Conservation (phyloP, 2,329 filamentous ascomycete genomes). For the Claviceps cyperi region DNA sequence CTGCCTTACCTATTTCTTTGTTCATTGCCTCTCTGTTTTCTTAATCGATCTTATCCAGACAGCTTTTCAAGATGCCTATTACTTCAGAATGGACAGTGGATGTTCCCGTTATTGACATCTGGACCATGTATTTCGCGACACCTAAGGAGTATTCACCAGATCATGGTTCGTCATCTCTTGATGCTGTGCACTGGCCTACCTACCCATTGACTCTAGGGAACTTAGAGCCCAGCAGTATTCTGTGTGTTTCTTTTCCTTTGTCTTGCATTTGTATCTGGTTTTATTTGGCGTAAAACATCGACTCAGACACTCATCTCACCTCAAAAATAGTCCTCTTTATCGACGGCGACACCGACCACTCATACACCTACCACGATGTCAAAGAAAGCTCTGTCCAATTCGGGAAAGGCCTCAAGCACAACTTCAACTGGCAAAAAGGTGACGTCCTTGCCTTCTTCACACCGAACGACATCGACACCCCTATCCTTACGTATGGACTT, state of each 20-base stretch:
- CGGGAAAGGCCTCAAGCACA: conserved; percentile 60
- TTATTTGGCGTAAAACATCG: background rate
- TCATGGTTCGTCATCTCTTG: conserved; percentile 41
- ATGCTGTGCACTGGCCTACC: background rate
- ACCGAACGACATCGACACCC: conserved; percentile 75
- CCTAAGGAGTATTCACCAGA: conserved; percentile 55
- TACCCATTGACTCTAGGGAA: background rate
- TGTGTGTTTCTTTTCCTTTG: background rate
- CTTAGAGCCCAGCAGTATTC: too few relatives aligned
- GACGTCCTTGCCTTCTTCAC: conserved; percentile 74
- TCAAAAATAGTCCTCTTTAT: conserved; percentile 54
- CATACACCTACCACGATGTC: conserved; percentile 57
- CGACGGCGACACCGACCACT: conserved; percentile 53
- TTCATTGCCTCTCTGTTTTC: background rate
- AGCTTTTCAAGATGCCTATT: conserved; percentile 48
- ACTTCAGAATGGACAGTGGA: conserved; percentile 51
- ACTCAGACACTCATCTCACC: background rate
- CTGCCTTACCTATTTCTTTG: background rate
- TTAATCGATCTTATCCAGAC: background rate
- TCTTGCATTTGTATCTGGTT: background rate
- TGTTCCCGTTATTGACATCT: conserved; percentile 65
- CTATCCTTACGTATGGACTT: conserved; percentile 60
- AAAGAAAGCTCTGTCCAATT: conserved; percentile 57
- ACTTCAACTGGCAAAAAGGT: conserved; percentile 67
- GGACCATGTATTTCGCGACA: conserved; percentile 62